These are phyloP conservation scores for Hydnomerulius pinastri DNA, from an alignment of 768 basidiomycete genomes.

Conservation along the genomic window DNA sequence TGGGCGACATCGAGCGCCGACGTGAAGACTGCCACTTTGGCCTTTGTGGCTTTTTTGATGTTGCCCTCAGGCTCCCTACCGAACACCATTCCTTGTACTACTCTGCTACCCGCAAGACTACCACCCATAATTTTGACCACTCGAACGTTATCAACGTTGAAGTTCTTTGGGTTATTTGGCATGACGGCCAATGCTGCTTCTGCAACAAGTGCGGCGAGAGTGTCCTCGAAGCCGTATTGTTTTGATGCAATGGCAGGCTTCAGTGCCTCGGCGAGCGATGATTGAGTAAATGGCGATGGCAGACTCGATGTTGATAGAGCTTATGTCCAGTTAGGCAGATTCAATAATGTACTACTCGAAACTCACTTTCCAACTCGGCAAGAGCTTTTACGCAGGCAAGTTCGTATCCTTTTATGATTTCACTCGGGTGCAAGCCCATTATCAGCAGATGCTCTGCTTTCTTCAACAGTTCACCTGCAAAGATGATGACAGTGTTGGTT, in stretches of 20 bases:
- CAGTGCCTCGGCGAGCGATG: slow-evolving; percentile 71
- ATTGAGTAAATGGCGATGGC: slow-evolving; percentile 70
- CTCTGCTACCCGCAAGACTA: slow-evolving; percentile 76
- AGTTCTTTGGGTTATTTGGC: slow-evolving; percentile 85
- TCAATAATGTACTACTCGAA: slow-evolving; percentile 2
- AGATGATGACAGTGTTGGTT: slow-evolving; percentile 92
- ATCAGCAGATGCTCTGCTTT: slow-evolving; percentile 88
- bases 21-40: slow-evolving; percentile 96
- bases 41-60: slow-evolving; percentile 79
- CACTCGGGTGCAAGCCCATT: slow-evolving; percentile 97
- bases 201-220: slow-evolving; percentile 79
- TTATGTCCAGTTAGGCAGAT: slow-evolving; percentile 32
- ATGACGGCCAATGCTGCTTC: slow-evolving; percentile 93
- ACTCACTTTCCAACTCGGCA: slow-evolving; percentile 88
- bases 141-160: slow-evolving; percentile 97
- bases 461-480: slow-evolving; percentile 94
- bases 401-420: slow-evolving; percentile 94
- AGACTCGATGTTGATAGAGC: slow-evolving; percentile 71
- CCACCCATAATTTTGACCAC: slow-evolving; percentile 99
- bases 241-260: slow-evolving; percentile 95
- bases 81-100: slow-evolving; percentile 98
- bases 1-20: slow-evolving; percentile 91
- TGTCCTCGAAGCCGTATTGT: slow-evolving; percentile 92
- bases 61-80: slow-evolving; percentile 92
- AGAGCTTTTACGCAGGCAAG: slow-evolving; percentile 83